A percentile compares a stretch with the other conserved stretches of the same genome.
Evolutionary conservation across 495 filamentous ascomycete genomes (phyloP).

Genomic region (Penicillium turbatum): DNA sequence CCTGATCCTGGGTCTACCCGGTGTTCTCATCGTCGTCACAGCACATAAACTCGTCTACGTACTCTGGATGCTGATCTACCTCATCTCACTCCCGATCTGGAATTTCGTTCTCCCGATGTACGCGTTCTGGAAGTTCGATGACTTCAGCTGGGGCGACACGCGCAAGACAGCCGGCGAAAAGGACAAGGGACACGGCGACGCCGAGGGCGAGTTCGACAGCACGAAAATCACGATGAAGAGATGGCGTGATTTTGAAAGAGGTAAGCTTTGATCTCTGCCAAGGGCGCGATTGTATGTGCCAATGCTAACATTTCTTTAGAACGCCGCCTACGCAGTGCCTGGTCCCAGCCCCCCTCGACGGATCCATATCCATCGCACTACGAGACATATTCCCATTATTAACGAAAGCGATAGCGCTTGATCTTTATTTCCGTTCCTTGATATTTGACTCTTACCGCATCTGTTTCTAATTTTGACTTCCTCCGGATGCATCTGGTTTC

Average conservation of each 20-base stretch:
- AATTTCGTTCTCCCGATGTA: conserved; percentile 94
- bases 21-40: conserved; percentile 88
- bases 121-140: conserved; percentile 99
- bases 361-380: conserved; percentile 25
- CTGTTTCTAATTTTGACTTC: background rate
- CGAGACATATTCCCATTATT: conserved; percentile 34
- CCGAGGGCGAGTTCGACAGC: conserved; percentile 95
- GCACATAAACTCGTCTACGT: conserved; percentile 95
- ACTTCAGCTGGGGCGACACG: conserved; percentile 99
- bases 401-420: conserved; percentile 12
- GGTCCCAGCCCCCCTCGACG: conserved; percentile 15
- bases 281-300: background rate
- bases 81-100: conserved; percentile 92
- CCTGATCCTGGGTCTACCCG: conserved; percentile 90
- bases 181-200: conserved; percentile 75
- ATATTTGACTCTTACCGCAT: background rate
- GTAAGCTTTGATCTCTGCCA: conserved; percentile 36
- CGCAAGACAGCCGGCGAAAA: conserved; percentile 92
- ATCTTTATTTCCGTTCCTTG: background rate
- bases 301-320: conserved; percentile 16
- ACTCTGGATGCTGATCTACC: conserved; percentile 94
- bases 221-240: conserved; percentile 98
- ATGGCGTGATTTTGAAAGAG: conserved; percentile 95
- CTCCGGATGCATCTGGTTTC: background rate
- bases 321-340: conserved; percentile 22